Base-by-base conservation (phyloP, 176 grass and related monocot species). In the Leersia perrieri region DNA sequence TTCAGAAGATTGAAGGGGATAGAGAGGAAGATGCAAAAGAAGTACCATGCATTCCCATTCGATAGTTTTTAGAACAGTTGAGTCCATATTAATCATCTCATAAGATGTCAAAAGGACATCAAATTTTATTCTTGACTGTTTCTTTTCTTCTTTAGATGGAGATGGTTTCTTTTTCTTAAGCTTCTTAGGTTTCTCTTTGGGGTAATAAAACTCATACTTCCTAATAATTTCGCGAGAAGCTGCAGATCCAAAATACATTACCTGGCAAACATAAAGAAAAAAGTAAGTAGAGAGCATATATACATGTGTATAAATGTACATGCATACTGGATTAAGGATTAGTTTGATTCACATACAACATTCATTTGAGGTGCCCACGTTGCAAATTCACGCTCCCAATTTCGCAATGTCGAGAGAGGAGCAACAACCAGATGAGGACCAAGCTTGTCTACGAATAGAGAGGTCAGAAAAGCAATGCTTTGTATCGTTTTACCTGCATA, bases 11-110 rank as follows among this genome's bases (percentile, higher is more conserved):
- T 49, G 73, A 55, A 40, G 16, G 23, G 60, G 33, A 73, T 51
- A 25, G 30, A 20, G 22, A 61, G 1, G 18, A 1, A 22, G 20
- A 53, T 53, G 38, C 31, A 30, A 60, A 84, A 65, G 34, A 83
- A 80, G 67, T 95, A 99, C 97, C 97, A 99, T 93, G 93, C 93
- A 90, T 83, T 99, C 93, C 97, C 97, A 99, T 53, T 87, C 84
- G 79, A 99, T 99, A 66, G 85, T 88, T 83, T 96, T 96, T 66
- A 99, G 73, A 88, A 89, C 76, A 68, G 72, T 60, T 5, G 97
- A 99, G 51, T 99, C 97, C 97, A 99, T 99, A 83, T 99, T 99
- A 79, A 99, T 94, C 97, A 99, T 99, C 89, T 99, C 97, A 85
- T 99, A 99, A 80, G 97, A 96, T 74, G 97, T 99, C 79, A 99